Evolutionary conservation across 2,329 filamentous ascomycete species (phyloP).

Genomic region (Xylaria arbuscula): DNA sequence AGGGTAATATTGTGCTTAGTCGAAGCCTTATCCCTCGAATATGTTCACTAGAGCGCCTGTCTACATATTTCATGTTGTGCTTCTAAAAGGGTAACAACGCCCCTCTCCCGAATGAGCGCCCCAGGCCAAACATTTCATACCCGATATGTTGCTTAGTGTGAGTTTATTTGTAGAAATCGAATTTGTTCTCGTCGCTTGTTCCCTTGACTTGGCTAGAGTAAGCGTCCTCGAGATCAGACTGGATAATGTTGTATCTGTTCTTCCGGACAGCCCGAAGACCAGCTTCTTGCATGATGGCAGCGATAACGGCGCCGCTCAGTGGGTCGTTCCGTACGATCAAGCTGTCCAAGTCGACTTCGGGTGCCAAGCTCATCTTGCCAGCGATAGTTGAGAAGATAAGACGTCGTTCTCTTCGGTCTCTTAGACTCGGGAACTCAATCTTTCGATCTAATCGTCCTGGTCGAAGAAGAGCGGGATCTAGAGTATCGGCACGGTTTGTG

Average conservation of each 20-base stretch:
- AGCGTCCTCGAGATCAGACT: constrained; percentile 94
- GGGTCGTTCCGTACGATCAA: constrained; percentile 97
- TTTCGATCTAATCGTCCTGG: constrained; percentile 96
- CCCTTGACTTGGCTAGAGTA: constrained; percentile 97
- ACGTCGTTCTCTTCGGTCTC: constrained; percentile 92
- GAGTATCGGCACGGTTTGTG: constrained; percentile 96
- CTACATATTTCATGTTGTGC: constrained; percentile 1
- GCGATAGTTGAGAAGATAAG: constrained; percentile 99
- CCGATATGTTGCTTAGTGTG: not conserved
- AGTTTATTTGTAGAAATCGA: constrained; percentile 88
- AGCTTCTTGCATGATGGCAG: constrained; percentile 99
- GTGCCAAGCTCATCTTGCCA: constrained; percentile 94
- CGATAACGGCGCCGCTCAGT: constrained; percentile 93
- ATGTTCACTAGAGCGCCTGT: constrained; percentile 7
- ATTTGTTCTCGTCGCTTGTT: constrained; percentile 73
- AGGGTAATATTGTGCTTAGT: constrained; percentile 13
- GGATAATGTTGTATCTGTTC: constrained; percentile 99
- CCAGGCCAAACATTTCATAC: not conserved
- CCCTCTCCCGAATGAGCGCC: not conserved
- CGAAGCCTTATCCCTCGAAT: constrained; percentile 6
- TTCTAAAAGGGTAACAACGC: not conserved
- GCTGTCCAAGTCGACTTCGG: constrained; percentile 95
- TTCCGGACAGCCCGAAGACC: constrained; percentile 93
- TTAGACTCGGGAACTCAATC: constrained; percentile 97
- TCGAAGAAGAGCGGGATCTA: constrained; percentile 93